Percentiles rank a stretch among this genome's conserved stretches.
Conservation (phyloP, 139 green algal species). For the Volvox reticuliferus region DNA sequence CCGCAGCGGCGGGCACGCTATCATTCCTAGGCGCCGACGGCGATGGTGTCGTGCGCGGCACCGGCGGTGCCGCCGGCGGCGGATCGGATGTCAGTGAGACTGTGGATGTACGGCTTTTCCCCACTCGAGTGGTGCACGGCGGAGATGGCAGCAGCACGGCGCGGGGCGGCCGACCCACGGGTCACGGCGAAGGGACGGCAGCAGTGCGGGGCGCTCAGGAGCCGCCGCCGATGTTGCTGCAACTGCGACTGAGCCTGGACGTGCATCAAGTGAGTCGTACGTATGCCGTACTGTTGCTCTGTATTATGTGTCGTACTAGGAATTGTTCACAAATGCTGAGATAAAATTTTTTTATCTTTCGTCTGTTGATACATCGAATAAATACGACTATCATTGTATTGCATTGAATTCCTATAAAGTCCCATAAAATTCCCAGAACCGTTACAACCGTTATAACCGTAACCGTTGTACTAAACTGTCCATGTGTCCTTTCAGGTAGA, state of each 20-base stretch:
- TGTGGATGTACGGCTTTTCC: conserved; percentile 17
- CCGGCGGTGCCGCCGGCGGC: neutral
- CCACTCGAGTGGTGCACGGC: neutral
- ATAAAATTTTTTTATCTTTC: too few species aligned
- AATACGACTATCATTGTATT: too few species aligned
- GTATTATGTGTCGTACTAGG: too few species aligned
- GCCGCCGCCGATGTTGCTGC: neutral
- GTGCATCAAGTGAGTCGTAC: conserved; percentile 33
- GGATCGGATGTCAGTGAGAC: neutral
- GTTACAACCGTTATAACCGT: too few species aligned
- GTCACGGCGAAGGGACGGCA: neutral
- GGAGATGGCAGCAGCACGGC: too few species aligned
- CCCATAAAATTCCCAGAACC: too few species aligned
- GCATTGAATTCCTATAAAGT: too few species aligned
- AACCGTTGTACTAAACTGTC: too few species aligned
- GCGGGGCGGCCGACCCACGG: too few species aligned
- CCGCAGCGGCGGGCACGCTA: neutral
- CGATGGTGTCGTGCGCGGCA: conserved; percentile 19
- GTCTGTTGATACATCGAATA: too few species aligned
- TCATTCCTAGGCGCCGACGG: neutral
- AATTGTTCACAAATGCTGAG: too few species aligned
- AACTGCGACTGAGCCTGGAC: conserved; percentile 47
- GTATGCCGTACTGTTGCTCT: too few species aligned
- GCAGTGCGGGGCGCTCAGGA: neutral
- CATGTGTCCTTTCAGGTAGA: neutral